Evolutionary conservation across 495 filamentous ascomycete species (phyloP).

Genomic region (Glonium stellatum): DNA sequence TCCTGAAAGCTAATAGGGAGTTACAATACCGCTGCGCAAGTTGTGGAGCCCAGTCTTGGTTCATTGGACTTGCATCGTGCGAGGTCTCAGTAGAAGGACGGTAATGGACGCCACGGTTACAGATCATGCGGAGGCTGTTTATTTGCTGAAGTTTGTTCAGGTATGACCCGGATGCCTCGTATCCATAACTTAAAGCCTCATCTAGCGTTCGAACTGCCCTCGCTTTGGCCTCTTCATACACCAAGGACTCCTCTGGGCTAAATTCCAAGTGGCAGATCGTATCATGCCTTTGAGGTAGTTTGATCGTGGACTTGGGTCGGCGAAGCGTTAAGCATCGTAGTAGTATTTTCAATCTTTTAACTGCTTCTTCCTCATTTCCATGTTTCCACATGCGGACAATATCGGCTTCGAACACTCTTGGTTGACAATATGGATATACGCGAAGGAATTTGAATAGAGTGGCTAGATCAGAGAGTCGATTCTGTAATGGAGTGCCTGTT

Average conservation of each 20-base stretch:
- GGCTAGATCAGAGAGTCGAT: slow-evolving; percentile 36
- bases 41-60: background rate
- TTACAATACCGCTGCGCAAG: background rate
- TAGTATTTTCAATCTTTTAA: slow-evolving; percentile 35
- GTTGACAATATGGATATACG: slow-evolving; percentile 38
- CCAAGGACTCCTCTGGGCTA: background rate
- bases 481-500: slow-evolving; percentile 43
- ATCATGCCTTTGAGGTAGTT: slow-evolving; percentile 31
- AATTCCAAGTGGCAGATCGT: background rate
- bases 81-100: background rate
- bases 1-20: background rate
- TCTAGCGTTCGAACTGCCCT: background rate
- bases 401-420: slow-evolving; percentile 32
- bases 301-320: slow-evolving; percentile 34
- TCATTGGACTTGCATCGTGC: background rate
- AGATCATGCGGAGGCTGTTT: slow-evolving; percentile 9
- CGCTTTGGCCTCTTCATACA: background rate
- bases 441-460: slow-evolving; percentile 39
- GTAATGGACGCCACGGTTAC: slow-evolving; percentile 6
- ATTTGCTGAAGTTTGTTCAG: slow-evolving; percentile 12
- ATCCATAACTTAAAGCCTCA: background rate
- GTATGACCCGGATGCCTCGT: background rate
- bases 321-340: slow-evolving; percentile 34
- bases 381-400: slow-evolving; percentile 35
- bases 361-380: slow-evolving; percentile 31